Evolutionary conservation across 1,139 yeast species (phyloP).

Genomic region (Yamadazyma taylorii): DNA sequence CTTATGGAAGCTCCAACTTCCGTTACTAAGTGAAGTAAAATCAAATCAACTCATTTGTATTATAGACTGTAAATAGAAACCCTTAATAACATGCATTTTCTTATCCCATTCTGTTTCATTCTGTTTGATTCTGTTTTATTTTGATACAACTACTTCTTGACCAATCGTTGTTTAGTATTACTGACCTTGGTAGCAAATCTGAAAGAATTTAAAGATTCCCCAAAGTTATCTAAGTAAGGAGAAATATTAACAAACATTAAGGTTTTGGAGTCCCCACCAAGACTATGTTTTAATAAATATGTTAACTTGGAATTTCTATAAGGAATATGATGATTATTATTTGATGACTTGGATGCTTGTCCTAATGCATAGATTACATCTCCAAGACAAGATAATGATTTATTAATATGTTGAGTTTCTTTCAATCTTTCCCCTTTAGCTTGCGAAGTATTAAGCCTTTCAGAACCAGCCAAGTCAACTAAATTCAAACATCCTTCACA

Average conservation of each 20-base stretch:
- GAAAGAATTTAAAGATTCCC: slow-evolving; percentile 80
- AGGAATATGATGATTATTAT: slow-evolving; percentile 44
- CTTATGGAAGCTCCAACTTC: slow-evolving; percentile 8
- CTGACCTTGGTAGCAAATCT: slow-evolving; percentile 88
- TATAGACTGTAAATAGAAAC: slow-evolving; percentile 9
- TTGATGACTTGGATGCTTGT: slow-evolving; percentile 20
- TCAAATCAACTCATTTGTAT: slow-evolving; percentile 3
- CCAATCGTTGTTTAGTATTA: slow-evolving; percentile 40
- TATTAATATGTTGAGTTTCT: slow-evolving; percentile 90
- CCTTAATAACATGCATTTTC: background rate
- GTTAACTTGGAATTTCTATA: slow-evolving; percentile 67
- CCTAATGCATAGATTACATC: slow-evolving; percentile 85
- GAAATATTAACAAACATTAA: slow-evolving; percentile 92
- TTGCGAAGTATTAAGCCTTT: slow-evolving; percentile 73
- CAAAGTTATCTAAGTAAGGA: slow-evolving; percentile 59
- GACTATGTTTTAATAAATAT: slow-evolving; percentile 76
- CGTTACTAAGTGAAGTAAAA: slow-evolving; percentile 3
- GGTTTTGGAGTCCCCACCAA: slow-evolving; percentile 85
- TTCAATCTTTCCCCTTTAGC: slow-evolving; percentile 77
- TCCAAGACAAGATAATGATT: slow-evolving; percentile 83
- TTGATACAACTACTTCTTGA: background rate
- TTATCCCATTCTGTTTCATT: background rate
- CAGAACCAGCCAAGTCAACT: slow-evolving; percentile 88
- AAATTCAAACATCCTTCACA: slow-evolving; percentile 68
- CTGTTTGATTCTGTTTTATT: no score